These are phyloP conservation scores for Salvia miltiorrhiza DNA, from an alignment of 257 asterid species.

Conservation along the genomic window DNA sequence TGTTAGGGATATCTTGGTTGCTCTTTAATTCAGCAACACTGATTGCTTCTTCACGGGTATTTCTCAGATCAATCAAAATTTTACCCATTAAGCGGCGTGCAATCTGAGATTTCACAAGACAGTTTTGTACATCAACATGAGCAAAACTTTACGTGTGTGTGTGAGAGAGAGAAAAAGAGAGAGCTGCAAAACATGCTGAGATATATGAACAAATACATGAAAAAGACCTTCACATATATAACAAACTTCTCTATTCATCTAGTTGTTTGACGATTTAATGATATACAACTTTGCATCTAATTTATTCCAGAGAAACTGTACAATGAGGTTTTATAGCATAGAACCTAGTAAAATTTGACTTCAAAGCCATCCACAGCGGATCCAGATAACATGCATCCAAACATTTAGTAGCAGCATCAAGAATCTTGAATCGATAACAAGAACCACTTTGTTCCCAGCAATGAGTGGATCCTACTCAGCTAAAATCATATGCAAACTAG, in stretches of 20 bases:
- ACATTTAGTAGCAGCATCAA: constrained; percentile 11
- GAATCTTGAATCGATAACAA: background rate
- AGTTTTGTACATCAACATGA: background rate
- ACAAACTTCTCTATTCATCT: background rate
- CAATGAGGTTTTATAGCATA: background rate
- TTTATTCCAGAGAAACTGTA: background rate
- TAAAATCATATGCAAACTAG: background rate
- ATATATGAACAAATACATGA: background rate
- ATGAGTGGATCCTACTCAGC: constrained; percentile 7
- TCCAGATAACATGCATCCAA: constrained; percentile 3
- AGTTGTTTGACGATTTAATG: background rate
- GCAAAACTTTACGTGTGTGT: background rate
- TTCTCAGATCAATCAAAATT: constrained; percentile 83
- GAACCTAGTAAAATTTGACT: background rate
- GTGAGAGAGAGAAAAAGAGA: background rate
- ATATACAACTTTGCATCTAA: background rate
- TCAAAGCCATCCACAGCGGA: background rate
- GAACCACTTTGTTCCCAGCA: constrained; percentile 2
- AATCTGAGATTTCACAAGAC: constrained; percentile 48
- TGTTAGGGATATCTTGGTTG: constrained; percentile 46
- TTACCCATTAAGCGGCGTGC: constrained; percentile 98
- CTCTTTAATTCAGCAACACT: constrained; percentile 87
- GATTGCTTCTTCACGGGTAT: constrained; percentile 95
- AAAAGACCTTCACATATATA: background rate
- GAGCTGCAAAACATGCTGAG: background rate